Base-by-base conservation (phyloP, 805 yeast species). In the Candida succiphila region DNA sequence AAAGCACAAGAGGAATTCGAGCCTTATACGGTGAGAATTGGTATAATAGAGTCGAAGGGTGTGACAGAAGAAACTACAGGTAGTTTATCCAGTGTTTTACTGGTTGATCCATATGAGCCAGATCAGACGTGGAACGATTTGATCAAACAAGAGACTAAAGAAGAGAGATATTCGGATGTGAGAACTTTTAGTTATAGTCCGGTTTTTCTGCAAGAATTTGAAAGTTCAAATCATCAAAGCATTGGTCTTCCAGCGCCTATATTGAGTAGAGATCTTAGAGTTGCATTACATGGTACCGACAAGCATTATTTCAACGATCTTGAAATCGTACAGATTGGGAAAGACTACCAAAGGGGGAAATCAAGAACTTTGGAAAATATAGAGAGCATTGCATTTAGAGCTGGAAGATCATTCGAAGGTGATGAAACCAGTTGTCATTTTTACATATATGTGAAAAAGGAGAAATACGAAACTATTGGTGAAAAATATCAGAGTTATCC, bases 21-120 rank as follows among this genome's bases (percentile, higher is more conserved):
- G 7, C 54, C 55, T 4, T 22, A 8, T 7, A 46, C 44, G 7
- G 42, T 56, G 7, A 42, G 45, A 12, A 43, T 56, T 8, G 61
- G 60, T 8, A 32, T 52, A 12, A 36, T 50, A 13, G 56, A 53
- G 30, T 41, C 52, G 0, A 35, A 38, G 4, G 29, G 35, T 3
- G 25, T 31, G 4, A 23, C 25, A 7, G 24, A 17, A 12, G 3
- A 33, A 45, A 6, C 37, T 33, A 9, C 31, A 28, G 3, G 57
- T 52, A 7, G 38, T 48, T 41, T 56, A 17, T 17, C 49, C 16
- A 46, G 53, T 30, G 37, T 52, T 7, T 31, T 56, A 14, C 31
- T 52, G 4, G 41, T 48, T 20, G 61, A 56, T 37, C 61, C 61
- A 2, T 36, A 50, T 25, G 52, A 48, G 13, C 33, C 37, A 14